Conservation (phyloP, 257 asterid genomes). For the Solanum gracilifrons region DNA sequence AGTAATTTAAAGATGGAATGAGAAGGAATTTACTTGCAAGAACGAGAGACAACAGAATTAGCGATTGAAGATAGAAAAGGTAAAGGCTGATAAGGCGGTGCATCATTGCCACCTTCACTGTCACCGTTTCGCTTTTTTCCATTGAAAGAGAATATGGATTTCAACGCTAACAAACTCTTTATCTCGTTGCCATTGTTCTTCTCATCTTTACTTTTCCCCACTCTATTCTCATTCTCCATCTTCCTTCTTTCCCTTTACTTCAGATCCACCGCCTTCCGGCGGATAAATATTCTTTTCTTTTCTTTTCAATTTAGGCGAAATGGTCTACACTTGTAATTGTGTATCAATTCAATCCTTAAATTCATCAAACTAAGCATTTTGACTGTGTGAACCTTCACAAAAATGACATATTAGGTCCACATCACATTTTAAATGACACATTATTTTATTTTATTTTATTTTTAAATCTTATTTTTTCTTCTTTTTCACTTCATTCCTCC, state of each 20-base stretch:
- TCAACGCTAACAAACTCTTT: constrained; percentile 19
- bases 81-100: constrained; percentile 14
- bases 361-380: neutral
- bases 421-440: too few relatives aligned
- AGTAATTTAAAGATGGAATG: neutral
- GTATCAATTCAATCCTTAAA: too few relatives aligned
- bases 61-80: constrained; percentile 56
- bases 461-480: too few relatives aligned
- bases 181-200: constrained; percentile 4
- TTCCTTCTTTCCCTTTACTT: neutral
- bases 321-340: neutral
- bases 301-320: neutral
- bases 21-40: constrained; percentile 33
- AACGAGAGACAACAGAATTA: constrained; percentile 57
- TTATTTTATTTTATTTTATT: too few relatives aligned
- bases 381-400: too few relatives aligned
- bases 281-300: neutral
- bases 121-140: constrained; percentile 6
- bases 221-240: constrained; percentile 24
- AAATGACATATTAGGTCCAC: too few relatives aligned
- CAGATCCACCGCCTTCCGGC: neutral
- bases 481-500: too few relatives aligned
- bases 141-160: constrained; percentile 41
- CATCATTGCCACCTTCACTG: constrained; percentile 8
- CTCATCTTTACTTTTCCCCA: constrained; percentile 1